Evolutionary conservation across 306 rosid species (phyloP).

Genomic region (Acacia acuminata): DNA sequence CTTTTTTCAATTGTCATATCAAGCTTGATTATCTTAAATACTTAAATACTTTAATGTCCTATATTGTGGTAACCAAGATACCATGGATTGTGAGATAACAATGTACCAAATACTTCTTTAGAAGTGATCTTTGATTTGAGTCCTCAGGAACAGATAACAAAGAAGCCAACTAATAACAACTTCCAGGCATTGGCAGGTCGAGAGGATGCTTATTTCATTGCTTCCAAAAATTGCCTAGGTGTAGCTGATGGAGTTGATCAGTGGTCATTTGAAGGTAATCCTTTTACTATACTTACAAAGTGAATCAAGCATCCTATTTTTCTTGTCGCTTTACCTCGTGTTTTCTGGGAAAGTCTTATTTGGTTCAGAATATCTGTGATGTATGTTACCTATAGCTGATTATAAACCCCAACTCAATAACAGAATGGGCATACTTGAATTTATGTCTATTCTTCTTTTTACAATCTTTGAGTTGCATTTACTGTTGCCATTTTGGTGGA

Average conservation of each 20-base stretch:
- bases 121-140: slow-evolving; percentile 15
- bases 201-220: slow-evolving; percentile 71
- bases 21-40: not conserved
- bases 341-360: slow-evolving; percentile 20
- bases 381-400: not conserved
- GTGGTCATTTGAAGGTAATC: slow-evolving; percentile 77
- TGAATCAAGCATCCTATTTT: slow-evolving; percentile 13
- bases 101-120: not conserved
- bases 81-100: not conserved
- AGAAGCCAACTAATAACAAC: slow-evolving; percentile 50
- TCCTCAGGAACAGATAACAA: slow-evolving; percentile 25
- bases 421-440: slow-evolving; percentile 16
- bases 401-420: slow-evolving; percentile 3
- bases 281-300: slow-evolving; percentile 22
- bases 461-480: slow-evolving; percentile 23
- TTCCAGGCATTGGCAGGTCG: slow-evolving; percentile 75
- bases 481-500: slow-evolving; percentile 18
- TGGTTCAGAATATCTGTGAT: slow-evolving; percentile 14
- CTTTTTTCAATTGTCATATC: not conserved
- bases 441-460: slow-evolving; percentile 12
- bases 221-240: slow-evolving; percentile 66
- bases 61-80: not conserved
- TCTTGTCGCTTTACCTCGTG: not conserved
- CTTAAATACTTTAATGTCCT: too few species aligned
- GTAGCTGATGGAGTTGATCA: slow-evolving; percentile 83